Percentiles rank a stretch among this genome's conserved stretches.
Evolutionary conservation across 805 yeast genomes (phyloP).

Genomic region (Pachysolen tannophilus): DNA sequence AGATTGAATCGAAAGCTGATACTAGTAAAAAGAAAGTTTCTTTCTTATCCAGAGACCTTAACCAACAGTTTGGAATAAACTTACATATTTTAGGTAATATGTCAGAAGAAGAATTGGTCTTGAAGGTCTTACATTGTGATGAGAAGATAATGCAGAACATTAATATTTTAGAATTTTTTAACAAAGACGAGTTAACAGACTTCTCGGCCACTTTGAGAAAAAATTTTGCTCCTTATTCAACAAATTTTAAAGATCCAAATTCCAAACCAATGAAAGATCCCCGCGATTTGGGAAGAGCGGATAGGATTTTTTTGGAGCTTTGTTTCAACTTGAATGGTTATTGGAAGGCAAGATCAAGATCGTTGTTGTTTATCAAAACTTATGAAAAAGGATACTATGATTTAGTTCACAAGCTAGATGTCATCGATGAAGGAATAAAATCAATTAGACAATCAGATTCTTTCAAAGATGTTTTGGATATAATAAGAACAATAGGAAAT

Average conservation of each 20-base stretch:
- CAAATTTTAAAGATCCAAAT: conserved; percentile 31
- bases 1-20: no score
- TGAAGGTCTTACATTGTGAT: conserved; percentile 54
- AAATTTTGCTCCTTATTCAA: conserved; percentile 56
- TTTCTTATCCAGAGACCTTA: conserved; percentile 60
- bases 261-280: conserved; percentile 47
- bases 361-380: conserved; percentile 43
- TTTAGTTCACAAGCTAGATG: conserved; percentile 43
- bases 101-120: conserved; percentile 46
- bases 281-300: conserved; percentile 55
- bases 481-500: conserved; percentile 68
- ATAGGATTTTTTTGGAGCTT: conserved; percentile 59
- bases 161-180: conserved; percentile 62
- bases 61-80: conserved; percentile 77
- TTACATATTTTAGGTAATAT: conserved; percentile 52
- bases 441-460: conserved; percentile 43
- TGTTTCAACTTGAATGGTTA: conserved; percentile 61
- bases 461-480: conserved; percentile 50
- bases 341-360: conserved; percentile 67
- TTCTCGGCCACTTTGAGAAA: conserved; percentile 47
- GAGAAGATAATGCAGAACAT: conserved; percentile 40
- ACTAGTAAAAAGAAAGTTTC: conserved; percentile 40
- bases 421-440: conserved; percentile 52
- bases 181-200: conserved; percentile 55
- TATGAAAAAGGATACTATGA: conserved; percentile 64